Evolutionary conservation across 176 grass and related monocot species (phyloP).

Genomic region (Musa acuminata): DNA sequence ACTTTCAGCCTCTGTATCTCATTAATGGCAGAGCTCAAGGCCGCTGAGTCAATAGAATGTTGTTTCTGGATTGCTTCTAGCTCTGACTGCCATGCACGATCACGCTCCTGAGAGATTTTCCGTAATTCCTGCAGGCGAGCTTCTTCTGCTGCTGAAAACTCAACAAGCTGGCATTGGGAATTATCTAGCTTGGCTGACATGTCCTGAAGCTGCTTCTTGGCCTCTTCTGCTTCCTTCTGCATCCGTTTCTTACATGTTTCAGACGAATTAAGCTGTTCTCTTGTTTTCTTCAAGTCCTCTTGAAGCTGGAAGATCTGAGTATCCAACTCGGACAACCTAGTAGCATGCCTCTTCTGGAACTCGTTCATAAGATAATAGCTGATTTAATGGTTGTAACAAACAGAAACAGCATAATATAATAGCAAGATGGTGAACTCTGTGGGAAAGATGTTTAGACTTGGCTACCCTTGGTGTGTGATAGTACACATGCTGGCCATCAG

Average conservation of each 20-base stretch:
- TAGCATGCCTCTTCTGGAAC: slow-evolving; percentile 73
- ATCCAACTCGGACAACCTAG: slow-evolving; percentile 65
- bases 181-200: slow-evolving; percentile 38
- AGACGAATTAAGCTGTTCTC: slow-evolving; percentile 51
- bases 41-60: slow-evolving; percentile 43
- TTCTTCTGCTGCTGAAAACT: slow-evolving; percentile 52
- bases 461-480: too few species aligned
- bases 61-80: slow-evolving; percentile 68
- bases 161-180: slow-evolving; percentile 36
- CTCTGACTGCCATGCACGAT: slow-evolving; percentile 61
- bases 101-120: slow-evolving; percentile 68
- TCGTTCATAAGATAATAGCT: not conserved
- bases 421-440: too few species aligned
- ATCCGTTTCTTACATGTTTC: slow-evolving; percentile 49
- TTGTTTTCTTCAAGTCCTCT: slow-evolving; percentile 86
- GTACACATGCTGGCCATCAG: too few species aligned
- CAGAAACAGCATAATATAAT: not conserved
- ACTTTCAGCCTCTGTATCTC: slow-evolving; percentile 72
- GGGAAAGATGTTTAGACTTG: too few species aligned
- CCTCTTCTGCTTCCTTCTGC: slow-evolving; percentile 57
- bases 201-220: slow-evolving; percentile 52
- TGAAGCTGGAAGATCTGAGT: slow-evolving; percentile 52
- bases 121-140: slow-evolving; percentile 55
- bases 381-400: not conserved
- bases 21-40: slow-evolving; percentile 41